phyloP scores from a whole-genome alignment of 2,329 filamentous ascomycete genomes.

The Cryphonectria nitschkei region DNA sequence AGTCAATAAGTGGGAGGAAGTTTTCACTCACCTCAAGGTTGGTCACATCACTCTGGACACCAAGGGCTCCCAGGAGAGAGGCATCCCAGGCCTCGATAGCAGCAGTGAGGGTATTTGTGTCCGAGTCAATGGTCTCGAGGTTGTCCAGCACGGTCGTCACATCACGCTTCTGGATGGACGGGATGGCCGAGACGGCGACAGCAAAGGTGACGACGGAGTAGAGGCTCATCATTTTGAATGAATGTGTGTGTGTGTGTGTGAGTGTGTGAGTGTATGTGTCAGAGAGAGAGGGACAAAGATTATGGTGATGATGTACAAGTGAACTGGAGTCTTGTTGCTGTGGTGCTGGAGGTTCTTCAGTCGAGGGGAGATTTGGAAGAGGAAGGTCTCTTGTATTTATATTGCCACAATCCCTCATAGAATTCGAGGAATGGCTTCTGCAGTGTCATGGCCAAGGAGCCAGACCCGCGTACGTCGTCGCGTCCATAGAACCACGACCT shows the following conservation, averaged over 20 bases:
- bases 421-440: not conserved
- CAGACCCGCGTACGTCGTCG: not conserved
- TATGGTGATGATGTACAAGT: not conserved
- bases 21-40: slow-evolving; percentile 16
- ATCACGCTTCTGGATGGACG: slow-evolving; percentile 14
- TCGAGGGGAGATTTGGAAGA: not conserved
- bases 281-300: no score
- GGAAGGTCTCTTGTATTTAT: not conserved
- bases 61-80: slow-evolving; percentile 19
- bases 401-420: not conserved
- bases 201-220: slow-evolving; percentile 19
- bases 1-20: not conserved
- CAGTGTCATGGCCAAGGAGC: not conserved
- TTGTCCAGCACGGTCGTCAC: slow-evolving; percentile 22
- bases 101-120: slow-evolving; percentile 19
- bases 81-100: slow-evolving; percentile 24
- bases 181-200: slow-evolving; percentile 22
- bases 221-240: slow-evolving; percentile 26
- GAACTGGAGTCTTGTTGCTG: not conserved
- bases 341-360: not conserved
- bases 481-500: not conserved
- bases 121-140: slow-evolving; percentile 22
- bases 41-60: slow-evolving; percentile 10
- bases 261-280: not conserved
- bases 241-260: not conserved